phyloP scores from a whole-genome alignment of 2,329 filamentous ascomycete genomes.

The Colletotrichum paranaense region DNA sequence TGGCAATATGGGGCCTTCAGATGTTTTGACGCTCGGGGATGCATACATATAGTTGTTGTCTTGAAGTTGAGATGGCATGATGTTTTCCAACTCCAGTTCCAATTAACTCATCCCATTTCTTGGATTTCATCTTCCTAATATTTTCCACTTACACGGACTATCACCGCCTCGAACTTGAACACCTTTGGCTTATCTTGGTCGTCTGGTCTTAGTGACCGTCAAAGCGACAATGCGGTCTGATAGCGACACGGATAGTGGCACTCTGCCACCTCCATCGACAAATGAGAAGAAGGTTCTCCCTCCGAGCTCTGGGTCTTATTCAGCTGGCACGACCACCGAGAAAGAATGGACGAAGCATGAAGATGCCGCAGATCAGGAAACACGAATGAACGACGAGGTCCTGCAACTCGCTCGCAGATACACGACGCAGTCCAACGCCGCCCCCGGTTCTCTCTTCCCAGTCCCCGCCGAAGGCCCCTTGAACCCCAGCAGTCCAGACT shows the following conservation, averaged over 20 bases:
- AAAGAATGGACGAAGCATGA: conserved; percentile 17
- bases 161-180: neutral
- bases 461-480: conserved; percentile 42
- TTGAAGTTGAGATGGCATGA: neutral
- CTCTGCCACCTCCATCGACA: neutral
- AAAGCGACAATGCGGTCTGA: neutral
- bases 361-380: neutral
- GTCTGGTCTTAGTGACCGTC: neutral
- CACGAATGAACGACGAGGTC: conserved; percentile 35
- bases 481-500: conserved; percentile 52
- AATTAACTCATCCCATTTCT: neutral
- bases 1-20: neutral
- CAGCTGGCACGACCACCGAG: neutral
- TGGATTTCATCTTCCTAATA: too few species aligned
- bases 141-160: neutral
- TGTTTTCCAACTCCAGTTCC: neutral
- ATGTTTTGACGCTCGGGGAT: neutral
- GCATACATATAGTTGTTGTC: neutral
- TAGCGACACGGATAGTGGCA: conserved; percentile 3
- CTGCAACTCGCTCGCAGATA: conserved; percentile 43
- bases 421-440: conserved; percentile 39
- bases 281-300: neutral
- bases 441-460: conserved; percentile 43
- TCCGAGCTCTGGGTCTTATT: neutral
- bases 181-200: neutral